Conservation (phyloP, 2,329 filamentous ascomycete species). For the Trichoderma arundinaceum region DNA sequence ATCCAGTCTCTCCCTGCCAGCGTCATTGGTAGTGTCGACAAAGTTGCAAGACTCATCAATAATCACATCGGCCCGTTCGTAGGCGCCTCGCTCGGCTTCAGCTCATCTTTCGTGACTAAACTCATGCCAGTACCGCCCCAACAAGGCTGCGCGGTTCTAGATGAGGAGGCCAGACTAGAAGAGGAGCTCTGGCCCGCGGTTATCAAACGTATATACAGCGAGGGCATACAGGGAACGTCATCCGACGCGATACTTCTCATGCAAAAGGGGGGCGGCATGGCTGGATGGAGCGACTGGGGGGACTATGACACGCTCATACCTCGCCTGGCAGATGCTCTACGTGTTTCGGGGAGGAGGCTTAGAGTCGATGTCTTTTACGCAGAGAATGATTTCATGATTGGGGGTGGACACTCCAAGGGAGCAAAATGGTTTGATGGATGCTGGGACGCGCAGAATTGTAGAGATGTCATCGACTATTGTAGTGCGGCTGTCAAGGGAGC, state of each 20-base stretch:
- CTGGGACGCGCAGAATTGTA: constrained; percentile 34
- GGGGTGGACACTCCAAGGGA: constrained; percentile 37
- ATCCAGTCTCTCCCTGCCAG: constrained; percentile 36
- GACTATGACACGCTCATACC: constrained; percentile 42
- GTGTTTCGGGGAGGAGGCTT: constrained; percentile 32
- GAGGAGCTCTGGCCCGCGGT: constrained; percentile 34
- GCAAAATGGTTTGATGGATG: constrained; percentile 41
- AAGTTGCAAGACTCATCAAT: constrained; percentile 35
- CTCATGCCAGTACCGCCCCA: neutral
- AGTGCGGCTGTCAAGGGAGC: constrained; percentile 36
- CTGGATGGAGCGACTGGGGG: constrained; percentile 42
- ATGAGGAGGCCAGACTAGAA: constrained; percentile 34
- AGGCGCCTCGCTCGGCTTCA: constrained; percentile 29
- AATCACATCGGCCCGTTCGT: constrained; percentile 35
- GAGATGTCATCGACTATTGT: constrained; percentile 36
- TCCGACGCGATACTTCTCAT: constrained; percentile 41
- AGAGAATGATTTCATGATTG: constrained; percentile 41
- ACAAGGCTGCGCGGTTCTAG: constrained; percentile 1
- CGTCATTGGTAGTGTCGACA: constrained; percentile 35
- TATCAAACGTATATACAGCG: constrained; percentile 37
- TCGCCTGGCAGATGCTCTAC: constrained; percentile 36
- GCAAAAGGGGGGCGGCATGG: constrained; percentile 35
- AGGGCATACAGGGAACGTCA: constrained; percentile 38
- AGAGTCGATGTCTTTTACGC: constrained; percentile 40
- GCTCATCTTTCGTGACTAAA: constrained; percentile 5